Conservation (phyloP, 306 rosid genomes). For the Castanea sativa region DNA sequence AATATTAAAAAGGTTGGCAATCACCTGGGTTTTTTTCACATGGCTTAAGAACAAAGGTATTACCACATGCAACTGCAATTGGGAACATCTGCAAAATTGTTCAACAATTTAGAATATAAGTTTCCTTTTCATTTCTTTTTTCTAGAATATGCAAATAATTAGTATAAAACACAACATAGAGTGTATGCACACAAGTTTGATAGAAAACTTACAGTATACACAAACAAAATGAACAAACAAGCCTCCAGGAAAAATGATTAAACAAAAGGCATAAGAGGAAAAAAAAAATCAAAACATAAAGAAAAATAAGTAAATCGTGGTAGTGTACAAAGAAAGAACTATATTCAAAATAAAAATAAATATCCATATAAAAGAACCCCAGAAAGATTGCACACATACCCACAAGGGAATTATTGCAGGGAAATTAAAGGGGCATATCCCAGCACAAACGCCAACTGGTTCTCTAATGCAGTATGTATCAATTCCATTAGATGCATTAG, state of each 20-base stretch:
- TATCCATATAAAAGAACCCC: constrained; percentile 2
- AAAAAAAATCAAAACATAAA: neutral
- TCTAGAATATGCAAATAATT: constrained; percentile 7
- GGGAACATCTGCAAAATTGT: constrained; percentile 65
- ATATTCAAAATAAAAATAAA: constrained; percentile 3
- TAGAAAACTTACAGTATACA: neutral
- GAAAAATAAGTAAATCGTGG: neutral
- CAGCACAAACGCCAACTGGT: constrained; percentile 89
- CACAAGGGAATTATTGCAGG: constrained; percentile 63
- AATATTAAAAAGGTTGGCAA: constrained; percentile 8
- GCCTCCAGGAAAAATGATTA: too few species aligned
- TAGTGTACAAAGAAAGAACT: neutral
- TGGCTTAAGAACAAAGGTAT: constrained; percentile 74
- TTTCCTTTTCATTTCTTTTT: neutral
- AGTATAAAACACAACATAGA: neutral
- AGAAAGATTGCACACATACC: constrained; percentile 44
- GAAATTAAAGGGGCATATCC: constrained; percentile 66
- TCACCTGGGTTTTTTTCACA: constrained; percentile 68
- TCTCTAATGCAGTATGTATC: constrained; percentile 70
- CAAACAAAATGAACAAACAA: neutral
- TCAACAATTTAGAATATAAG: constrained; percentile 15
- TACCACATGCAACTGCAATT: constrained; percentile 69
- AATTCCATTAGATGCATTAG: constrained; percentile 63
- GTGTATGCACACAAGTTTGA: neutral
- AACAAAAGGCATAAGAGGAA: too few species aligned